Conservation (phyloP, 345 rosid genomes). For the Cochlearia excelsa region DNA sequence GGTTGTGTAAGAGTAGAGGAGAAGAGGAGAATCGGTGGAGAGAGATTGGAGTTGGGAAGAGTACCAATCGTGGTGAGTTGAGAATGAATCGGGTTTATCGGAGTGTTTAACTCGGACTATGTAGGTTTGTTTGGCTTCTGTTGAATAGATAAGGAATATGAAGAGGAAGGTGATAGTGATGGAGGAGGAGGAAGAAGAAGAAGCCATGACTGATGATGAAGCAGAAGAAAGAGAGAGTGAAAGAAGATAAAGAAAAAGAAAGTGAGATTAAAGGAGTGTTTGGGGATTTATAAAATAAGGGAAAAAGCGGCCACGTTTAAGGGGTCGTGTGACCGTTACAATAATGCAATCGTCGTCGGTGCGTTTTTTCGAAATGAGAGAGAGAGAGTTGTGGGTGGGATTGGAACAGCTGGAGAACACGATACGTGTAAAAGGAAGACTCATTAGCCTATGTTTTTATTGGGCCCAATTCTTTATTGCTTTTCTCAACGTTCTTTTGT, state of each 20-base stretch:
- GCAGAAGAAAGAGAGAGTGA: slow-evolving; percentile 19
- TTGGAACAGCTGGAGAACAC: slow-evolving; percentile 36
- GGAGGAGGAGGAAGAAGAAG: slow-evolving; percentile 10
- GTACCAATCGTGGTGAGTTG: slow-evolving; percentile 75
- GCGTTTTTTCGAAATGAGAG: slow-evolving; percentile 7
- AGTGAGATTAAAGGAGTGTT: neutral
- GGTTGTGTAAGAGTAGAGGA: slow-evolving; percentile 60
- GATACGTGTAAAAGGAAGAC: slow-evolving; percentile 27
- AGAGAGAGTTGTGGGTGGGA: slow-evolving; percentile 15
- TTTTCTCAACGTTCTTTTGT: slow-evolving; percentile 31
- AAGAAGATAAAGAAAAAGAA: slow-evolving; percentile 4
- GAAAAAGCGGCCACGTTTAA: slow-evolving; percentile 25
- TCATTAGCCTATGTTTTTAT: slow-evolving; percentile 19
- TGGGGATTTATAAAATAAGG: neutral
- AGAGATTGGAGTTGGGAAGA: slow-evolving; percentile 52
- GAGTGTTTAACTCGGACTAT: slow-evolving; percentile 70
- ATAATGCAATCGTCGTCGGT: slow-evolving; percentile 40
- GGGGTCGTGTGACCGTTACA: slow-evolving; percentile 37
- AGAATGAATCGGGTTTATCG: slow-evolving; percentile 50
- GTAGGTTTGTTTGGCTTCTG: slow-evolving; percentile 47
- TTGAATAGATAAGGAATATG: slow-evolving; percentile 11
- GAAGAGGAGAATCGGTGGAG: slow-evolving; percentile 37
- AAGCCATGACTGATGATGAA: slow-evolving; percentile 28
- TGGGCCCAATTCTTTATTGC: slow-evolving; percentile 27
- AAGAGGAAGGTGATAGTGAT: slow-evolving; percentile 21